Base-by-base conservation (phyloP, 495 filamentous ascomycete species). In the Penicillium cataractarum region DNA sequence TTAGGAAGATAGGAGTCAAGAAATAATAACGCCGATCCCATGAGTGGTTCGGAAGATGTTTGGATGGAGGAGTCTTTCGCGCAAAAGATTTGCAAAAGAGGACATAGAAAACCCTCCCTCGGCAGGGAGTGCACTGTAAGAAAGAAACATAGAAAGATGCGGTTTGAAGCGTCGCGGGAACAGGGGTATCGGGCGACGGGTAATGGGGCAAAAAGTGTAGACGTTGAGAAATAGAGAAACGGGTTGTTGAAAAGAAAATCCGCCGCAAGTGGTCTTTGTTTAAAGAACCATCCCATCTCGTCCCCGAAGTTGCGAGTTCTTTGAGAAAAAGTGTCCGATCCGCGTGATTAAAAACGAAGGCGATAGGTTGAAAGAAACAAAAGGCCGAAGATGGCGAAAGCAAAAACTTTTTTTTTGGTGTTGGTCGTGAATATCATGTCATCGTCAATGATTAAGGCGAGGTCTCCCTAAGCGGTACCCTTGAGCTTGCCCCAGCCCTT, bases 401-500 rank as follows among this genome's bases (percentile, higher is more conserved):
- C 50, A 70, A 68, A 37, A 71, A 72, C 58, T 57, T 74, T 76
- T 78, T 71, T 69, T 78, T 69, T 66, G 54, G 24, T 32, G 62
- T 39, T 65, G 53, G 69, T 77, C 66, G 67, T 71, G 22, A 75
- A 58, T 61, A 58, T 70, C 65, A 63, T 74, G 57, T 62, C 48
- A 26, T 63, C 21, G 35, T 33, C 21, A 29, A 64, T 24, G 19
- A 52, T 44, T 7, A 44, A 52, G 46, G 58, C 33, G n/a, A 31
- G 21, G 12, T 12, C 26, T 57, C 24, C 60, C 57, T 77, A 80
- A 61, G 78, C 71, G 65, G 72, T 71, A 35, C 75, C 73, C 70
- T 70, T 78, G 52, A 82, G 63, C 68, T 78, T 79, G 57, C 72
- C 76, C 79, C 79, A 82, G 55, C 76, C 74, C 68, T 76, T 79